Evolutionary conservation across 2,329 filamentous ascomycete species (phyloP).

Genomic region (Ophiostoma sp.): DNA sequence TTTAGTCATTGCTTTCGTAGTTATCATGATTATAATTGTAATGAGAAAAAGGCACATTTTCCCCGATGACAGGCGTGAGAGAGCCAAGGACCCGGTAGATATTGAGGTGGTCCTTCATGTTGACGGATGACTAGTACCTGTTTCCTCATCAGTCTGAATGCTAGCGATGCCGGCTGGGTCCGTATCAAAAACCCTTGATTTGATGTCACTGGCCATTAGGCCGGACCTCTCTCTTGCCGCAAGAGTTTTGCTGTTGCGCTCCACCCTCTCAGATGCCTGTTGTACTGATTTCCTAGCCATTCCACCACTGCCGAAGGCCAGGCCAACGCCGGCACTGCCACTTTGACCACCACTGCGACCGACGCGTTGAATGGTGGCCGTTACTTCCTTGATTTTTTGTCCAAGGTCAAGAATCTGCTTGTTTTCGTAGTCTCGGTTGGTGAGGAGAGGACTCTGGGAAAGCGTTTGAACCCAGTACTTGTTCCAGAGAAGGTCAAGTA

Average conservation of each 20-base stretch:
- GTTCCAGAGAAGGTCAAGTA: constrained; percentile 92
- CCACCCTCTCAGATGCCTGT: constrained; percentile 58
- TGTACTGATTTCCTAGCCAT: constrained; percentile 40
- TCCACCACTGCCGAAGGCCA: constrained; percentile 32
- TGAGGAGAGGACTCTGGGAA: constrained; percentile 84
- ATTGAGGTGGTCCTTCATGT: neutral
- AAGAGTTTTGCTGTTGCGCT: constrained; percentile 61
- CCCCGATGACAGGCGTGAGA: neutral
- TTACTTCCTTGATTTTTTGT: constrained; percentile 73
- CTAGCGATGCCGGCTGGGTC: neutral
- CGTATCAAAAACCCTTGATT: constrained; percentile 59
- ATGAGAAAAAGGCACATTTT: neutral
- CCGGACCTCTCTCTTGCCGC: constrained; percentile 64
- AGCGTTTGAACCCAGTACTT: constrained; percentile 99
- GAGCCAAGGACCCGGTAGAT: neutral
- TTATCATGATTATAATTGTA: neutral
- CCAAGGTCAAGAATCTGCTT: constrained; percentile 90
- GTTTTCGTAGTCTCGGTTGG: constrained; percentile 88
- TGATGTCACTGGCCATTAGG: constrained; percentile 61
- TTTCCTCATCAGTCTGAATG: neutral
- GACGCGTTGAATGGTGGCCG: constrained; percentile 40
- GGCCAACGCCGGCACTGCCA: constrained; percentile 35
- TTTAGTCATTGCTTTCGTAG: neutral
- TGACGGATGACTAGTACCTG: neutral
- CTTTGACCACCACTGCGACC: constrained; percentile 33